Evolutionary conservation across 2,329 filamentous ascomycete genomes (phyloP).

Genomic region (Colletotrichum lupini): DNA sequence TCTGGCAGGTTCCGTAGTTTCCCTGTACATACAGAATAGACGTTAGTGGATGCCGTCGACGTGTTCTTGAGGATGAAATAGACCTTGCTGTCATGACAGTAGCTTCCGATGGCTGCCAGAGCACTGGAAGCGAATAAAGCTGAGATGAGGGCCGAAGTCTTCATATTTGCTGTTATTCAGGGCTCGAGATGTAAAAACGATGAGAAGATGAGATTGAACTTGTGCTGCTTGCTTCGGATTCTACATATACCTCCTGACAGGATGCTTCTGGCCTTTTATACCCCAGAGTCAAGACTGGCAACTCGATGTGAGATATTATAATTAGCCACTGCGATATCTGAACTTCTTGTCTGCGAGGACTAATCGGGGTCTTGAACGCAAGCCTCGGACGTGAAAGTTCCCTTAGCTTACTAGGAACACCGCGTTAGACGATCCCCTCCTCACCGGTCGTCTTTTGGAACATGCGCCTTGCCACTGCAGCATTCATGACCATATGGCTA

Average conservation of each 20-base stretch:
- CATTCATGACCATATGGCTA: neutral
- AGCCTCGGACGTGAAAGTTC: neutral
- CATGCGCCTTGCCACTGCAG: neutral
- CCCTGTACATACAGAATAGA: neutral
- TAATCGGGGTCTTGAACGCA: neutral
- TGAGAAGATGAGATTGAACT: neutral
- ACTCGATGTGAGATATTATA: neutral
- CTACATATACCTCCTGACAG: neutral
- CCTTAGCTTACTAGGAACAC: neutral
- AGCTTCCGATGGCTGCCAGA: constrained; percentile 21
- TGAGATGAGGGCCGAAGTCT: constrained; percentile 5
- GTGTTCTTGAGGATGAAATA: neutral
- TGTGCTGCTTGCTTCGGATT: neutral
- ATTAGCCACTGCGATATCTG: neutral
- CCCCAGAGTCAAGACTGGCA: neutral
- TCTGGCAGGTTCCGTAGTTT: constrained; percentile 28
- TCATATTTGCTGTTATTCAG: neutral
- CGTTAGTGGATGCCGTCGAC: neutral
- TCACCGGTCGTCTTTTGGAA: neutral
- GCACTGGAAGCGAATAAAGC: constrained; percentile 10
- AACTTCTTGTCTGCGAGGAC: neutral
- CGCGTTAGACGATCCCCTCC: neutral
- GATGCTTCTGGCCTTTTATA: constrained; percentile 2
- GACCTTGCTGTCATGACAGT: constrained; percentile 27
- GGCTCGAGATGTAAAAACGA: neutral